Evolutionary conservation across 148 eudicot genomes (phyloP).

Genomic region (Chenopodium suecicum): DNA sequence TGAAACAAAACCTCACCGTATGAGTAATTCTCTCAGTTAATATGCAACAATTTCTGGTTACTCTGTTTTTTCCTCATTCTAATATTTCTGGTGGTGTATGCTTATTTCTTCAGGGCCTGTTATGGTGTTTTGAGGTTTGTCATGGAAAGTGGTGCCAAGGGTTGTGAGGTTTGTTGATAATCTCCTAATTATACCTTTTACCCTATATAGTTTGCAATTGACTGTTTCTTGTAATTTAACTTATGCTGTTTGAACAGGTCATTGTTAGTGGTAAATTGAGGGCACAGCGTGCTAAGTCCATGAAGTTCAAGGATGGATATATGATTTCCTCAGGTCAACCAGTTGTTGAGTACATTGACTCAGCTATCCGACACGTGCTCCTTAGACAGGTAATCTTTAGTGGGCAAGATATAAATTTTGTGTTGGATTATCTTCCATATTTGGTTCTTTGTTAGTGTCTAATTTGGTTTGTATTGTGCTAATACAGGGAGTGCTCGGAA

Average conservation of each 20-base stretch:
- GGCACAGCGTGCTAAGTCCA: constrained; percentile 83
- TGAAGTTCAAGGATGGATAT: constrained; percentile 91
- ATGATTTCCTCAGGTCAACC: constrained; percentile 95
- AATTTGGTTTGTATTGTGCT: too few relatives aligned
- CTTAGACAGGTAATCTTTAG: constrained; percentile 57
- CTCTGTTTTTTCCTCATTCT: background rate
- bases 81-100: background rate
- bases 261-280: constrained; percentile 84
- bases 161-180: constrained; percentile 49
- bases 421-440: background rate
- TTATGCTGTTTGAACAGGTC: constrained; percentile 49
- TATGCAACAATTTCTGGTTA: too few relatives aligned
- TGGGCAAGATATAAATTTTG: background rate
- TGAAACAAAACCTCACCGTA: too few relatives aligned
- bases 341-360: constrained; percentile 76
- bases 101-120: constrained; percentile 50
- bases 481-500: constrained; percentile 67
- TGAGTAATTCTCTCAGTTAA: too few relatives aligned
- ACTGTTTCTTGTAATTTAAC: constrained; percentile 66
- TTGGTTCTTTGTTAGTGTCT: too few relatives aligned
- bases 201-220: constrained; percentile 19
- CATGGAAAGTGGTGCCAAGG: constrained; percentile 83
- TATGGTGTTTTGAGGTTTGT: constrained; percentile 80
- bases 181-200: background rate
- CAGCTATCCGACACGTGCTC: constrained; percentile 76